Conservation (phyloP, 2,329 filamentous ascomycete species). For the Arachnomyces sp. region DNA sequence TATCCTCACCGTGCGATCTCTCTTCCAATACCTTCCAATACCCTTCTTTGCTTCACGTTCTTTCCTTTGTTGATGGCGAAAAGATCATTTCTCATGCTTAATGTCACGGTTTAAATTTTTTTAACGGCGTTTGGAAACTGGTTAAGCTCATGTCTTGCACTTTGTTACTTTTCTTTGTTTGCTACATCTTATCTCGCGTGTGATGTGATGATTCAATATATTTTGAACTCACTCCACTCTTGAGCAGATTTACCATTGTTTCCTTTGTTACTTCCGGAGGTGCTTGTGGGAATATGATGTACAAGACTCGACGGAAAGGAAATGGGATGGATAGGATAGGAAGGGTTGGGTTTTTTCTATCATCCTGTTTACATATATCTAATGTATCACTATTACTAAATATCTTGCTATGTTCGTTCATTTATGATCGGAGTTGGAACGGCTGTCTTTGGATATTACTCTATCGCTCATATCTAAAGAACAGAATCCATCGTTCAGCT, state of each 20-base stretch:
- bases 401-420: conserved; percentile 8
- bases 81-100: conserved; percentile 3
- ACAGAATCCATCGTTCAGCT: too few species aligned
- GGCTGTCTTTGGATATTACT: too few species aligned
- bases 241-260: too few species aligned
- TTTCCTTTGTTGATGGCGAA: conserved; percentile 23
- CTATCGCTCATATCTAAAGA: too few species aligned
- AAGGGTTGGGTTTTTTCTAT: too few species aligned
- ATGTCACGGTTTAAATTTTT: conserved; percentile 1
- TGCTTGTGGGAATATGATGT: too few species aligned
- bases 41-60: conserved; percentile 13
- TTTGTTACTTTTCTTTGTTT: background rate
- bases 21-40: conserved; percentile 17
- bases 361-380: too few species aligned
- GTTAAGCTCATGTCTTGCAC: background rate
- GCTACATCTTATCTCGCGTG: background rate
- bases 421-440: conserved; percentile 11
- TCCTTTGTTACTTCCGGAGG: too few species aligned
- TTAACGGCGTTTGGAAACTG: background rate
- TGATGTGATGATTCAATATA: background rate
- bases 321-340: too few species aligned
- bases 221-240: too few species aligned
- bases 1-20: conserved; percentile 2
- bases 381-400: too few species aligned
- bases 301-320: too few species aligned